phyloP scores from a whole-genome alignment of 495 filamentous ascomycete genomes.

The Penicillium silybi region DNA sequence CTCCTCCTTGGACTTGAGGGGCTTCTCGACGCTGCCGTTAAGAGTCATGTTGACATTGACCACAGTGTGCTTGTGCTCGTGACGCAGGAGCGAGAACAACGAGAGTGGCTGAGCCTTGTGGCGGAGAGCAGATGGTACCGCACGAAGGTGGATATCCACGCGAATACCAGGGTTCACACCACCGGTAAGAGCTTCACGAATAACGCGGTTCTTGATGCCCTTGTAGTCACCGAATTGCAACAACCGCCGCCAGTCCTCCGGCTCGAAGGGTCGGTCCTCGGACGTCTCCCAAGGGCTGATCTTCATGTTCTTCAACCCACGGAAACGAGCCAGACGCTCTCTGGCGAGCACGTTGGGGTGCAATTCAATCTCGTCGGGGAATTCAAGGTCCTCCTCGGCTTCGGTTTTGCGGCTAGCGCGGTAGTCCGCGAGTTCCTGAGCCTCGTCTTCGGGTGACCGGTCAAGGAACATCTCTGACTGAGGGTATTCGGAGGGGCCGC shows the following conservation, averaged over 20 bases:
- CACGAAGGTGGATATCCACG: conserved; percentile 74
- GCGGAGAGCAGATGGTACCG: conserved; percentile 59
- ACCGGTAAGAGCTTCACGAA: conserved; percentile 78
- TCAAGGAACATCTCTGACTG: conserved; percentile 90
- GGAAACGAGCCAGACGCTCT: conserved; percentile 78
- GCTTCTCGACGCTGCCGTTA: conserved; percentile 61
- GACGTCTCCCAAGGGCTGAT: conserved; percentile 82
- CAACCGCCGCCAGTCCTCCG: conserved; percentile 82
- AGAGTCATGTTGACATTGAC: conserved; percentile 84
- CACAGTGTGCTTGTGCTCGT: conserved; percentile 89
- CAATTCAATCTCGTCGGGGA: conserved; percentile 95
- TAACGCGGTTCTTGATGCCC: conserved; percentile 65
- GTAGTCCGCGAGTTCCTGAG: conserved; percentile 71
- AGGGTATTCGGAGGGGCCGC: conserved; percentile 75
- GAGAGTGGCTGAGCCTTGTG: conserved; percentile 57
- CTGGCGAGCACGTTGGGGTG: conserved; percentile 81
- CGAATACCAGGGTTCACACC: conserved; percentile 79
- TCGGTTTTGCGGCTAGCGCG: conserved; percentile 70
- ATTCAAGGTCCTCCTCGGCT: conserved; percentile 84
- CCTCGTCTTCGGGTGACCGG: conserved; percentile 82
- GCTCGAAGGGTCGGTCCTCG: conserved; percentile 80
- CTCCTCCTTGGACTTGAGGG: conserved; percentile 85
- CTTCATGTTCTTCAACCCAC: conserved; percentile 85
- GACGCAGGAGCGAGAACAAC: conserved; percentile 80
- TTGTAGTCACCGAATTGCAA: conserved; percentile 82